Evolutionary conservation across 106 monocot species (phyloP), one percentile per base, ranked within the genome.

Genomic region (Posidonia australis): DNA sequence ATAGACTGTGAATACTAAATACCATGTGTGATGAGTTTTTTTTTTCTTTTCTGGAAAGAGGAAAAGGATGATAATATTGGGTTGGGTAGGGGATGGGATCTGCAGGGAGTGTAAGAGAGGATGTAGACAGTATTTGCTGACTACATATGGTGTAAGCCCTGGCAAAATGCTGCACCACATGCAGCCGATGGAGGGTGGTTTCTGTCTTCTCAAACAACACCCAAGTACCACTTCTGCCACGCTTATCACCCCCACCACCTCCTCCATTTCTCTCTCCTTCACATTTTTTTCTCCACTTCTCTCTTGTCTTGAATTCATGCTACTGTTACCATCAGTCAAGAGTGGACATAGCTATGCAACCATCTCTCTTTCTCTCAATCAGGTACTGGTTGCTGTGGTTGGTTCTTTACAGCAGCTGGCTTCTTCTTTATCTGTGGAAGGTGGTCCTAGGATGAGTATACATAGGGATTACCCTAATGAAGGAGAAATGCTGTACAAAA

Each of bases 101-200:
- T 19, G 20, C 49, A 51, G n/a, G 49, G 49, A 51, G 5, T 49
- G 19, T 20, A 19, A 51, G 49, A 51, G 49, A 19, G 49, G 53
- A 54, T 21, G 53, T 54, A 24, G 53, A 54, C 53, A 22, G 53
- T 10, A 54, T 21, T 58, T 58, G 31, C 61, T 62, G 41, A 62
- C 21, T 13, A 62, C 41, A 43, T 62, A 43, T 36, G 31, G 20
- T n/a, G 42, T 44, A 61, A 43, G 36, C 58, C 29, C 5, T 27
- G 25, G 10, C 27, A 56, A 24, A 26, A 26, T 16, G 42, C 22
- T 42, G 36, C 9, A 43, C 21, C 36, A 62, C 43, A 62, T 62
- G 43, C 43, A 42, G 61, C 32, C 42, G 61, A 41, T 43, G 61
- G 61, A 43, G 29, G 22, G 42, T 62, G 42, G 21, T 43, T 61